A percentile compares a stretch with the other conserved stretches of the same genome.
Evolutionary conservation across 345 rosid species (phyloP).

Genomic region (Gossypium stocksii): DNA sequence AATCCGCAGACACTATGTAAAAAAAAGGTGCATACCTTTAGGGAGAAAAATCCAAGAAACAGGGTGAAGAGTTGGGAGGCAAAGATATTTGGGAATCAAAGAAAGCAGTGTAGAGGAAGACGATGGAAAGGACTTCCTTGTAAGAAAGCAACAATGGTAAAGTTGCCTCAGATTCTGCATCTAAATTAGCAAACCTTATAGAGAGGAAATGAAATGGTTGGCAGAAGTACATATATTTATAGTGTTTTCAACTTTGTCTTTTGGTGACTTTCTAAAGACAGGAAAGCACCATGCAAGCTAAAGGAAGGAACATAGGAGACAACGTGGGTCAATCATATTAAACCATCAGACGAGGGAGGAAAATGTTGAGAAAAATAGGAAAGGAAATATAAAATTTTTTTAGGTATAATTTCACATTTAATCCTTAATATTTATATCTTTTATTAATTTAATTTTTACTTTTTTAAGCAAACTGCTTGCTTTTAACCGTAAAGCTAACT

Average conservation of each 20-base stretch:
- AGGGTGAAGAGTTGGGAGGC: not conserved
- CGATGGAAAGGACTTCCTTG: not conserved
- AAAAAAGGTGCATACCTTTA: not conserved
- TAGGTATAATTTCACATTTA: too few relatives aligned
- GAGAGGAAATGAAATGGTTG: not conserved
- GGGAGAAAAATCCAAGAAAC: not conserved
- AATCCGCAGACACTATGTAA: too few relatives aligned
- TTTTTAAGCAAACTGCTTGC: too few relatives aligned
- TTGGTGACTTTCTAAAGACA: not conserved
- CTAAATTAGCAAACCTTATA: not conserved
- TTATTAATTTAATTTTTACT: too few relatives aligned
- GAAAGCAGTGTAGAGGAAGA: not conserved
- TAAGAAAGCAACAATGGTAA: not conserved
- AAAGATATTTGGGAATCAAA: not conserved
- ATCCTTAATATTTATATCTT: too few relatives aligned
- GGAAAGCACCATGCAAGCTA: not conserved
- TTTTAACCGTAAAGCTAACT: too few relatives aligned
- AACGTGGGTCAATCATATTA: not conserved
- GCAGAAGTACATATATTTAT: not conserved
- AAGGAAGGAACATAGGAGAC: not conserved
- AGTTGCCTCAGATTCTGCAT: not conserved
- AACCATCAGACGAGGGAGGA: not conserved
- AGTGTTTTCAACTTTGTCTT: not conserved
- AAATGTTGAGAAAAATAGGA: not conserved
- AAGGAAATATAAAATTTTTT: too few relatives aligned